A percentile compares a stretch with the other conserved stretches of the same genome.
Conservation (phyloP, 148 eudicot genomes). For the Vaccinium corymbosum region DNA sequence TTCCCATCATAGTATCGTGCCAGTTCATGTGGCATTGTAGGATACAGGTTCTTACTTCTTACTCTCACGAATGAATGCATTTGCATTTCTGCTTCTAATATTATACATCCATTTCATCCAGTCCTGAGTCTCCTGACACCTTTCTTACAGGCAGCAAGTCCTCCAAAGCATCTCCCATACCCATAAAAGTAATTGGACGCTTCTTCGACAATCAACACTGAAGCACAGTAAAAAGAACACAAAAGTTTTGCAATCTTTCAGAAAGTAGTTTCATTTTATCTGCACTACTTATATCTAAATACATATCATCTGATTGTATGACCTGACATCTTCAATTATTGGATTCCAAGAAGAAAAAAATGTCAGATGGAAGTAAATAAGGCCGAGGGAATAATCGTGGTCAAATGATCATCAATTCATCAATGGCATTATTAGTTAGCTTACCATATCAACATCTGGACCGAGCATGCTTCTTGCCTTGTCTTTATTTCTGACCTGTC, state of each 20-base stretch:
- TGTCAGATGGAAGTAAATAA: neutral
- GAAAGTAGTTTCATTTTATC: neutral
- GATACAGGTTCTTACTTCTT: neutral
- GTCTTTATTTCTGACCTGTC: constrained; percentile 92
- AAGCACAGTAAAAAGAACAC: neutral
- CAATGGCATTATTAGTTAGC: constrained; percentile 9
- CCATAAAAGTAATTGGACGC: neutral
- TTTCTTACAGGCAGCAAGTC: neutral
- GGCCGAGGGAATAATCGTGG: neutral
- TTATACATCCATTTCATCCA: neutral
- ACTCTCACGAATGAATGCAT: neutral
- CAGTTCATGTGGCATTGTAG: neutral
- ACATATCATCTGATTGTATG: neutral
- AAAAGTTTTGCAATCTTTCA: neutral
- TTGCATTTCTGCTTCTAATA: neutral
- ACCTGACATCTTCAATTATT: neutral
- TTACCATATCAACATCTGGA: constrained; percentile 85
- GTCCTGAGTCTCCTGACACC: neutral
- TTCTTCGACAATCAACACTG: neutral
- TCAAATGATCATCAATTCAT: neutral
- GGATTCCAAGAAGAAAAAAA: neutral
- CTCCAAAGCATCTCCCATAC: neutral
- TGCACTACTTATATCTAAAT: neutral
- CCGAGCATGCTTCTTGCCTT: constrained; percentile 90
- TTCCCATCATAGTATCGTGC: neutral